Percentiles rank a stretch among this genome's conserved stretches.
These are phyloP conservation scores for Amanita polypyramis DNA, from an alignment of 768 basidiomycete species.

Conservation along the genomic window DNA sequence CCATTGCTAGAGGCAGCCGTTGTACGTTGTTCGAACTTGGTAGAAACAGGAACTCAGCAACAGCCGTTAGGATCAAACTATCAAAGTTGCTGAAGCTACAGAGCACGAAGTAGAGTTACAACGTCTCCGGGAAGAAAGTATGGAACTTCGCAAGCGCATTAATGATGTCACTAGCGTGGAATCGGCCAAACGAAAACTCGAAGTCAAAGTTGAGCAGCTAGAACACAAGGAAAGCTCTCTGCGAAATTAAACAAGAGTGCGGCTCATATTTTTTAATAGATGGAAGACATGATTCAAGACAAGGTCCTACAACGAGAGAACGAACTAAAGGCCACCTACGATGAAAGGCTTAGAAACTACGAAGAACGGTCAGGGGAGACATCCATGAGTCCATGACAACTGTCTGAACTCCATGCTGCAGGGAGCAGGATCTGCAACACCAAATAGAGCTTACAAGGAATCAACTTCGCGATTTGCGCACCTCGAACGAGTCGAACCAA, in stretches of 20 bases:
- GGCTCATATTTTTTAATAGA: constrained; percentile 35
- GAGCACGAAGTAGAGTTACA: constrained; percentile 68
- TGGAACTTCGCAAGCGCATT: constrained; percentile 60
- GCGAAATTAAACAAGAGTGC: background rate
- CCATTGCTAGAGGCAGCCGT: constrained; percentile 93
- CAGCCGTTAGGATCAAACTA: constrained; percentile 73
- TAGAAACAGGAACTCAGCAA: background rate
- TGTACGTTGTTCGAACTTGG: constrained; percentile 25
- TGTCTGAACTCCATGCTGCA: constrained; percentile 17
- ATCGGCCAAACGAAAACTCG: constrained; percentile 64
- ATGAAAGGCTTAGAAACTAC: constrained; percentile 92
- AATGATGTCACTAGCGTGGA: constrained; percentile 58
- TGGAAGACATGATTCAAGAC: constrained; percentile 90
- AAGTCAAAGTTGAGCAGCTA: constrained; percentile 61
- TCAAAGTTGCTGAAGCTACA: constrained; percentile 74
- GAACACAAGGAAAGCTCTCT: constrained; percentile 60
- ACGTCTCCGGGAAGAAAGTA: constrained; percentile 73
- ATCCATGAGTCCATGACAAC: background rate
- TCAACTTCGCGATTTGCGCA: constrained; percentile 83
- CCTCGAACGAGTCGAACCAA: constrained; percentile 87
- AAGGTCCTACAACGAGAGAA: constrained; percentile 90
- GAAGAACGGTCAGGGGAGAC: constrained; percentile 68
- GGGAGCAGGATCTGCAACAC: constrained; percentile 89
- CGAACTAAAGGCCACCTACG: constrained; percentile 93
- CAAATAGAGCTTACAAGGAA: constrained; percentile 82